phyloP scores from a whole-genome alignment of 2,329 filamentous ascomycete genomes.

The Botrytis pseudocinerea region DNA sequence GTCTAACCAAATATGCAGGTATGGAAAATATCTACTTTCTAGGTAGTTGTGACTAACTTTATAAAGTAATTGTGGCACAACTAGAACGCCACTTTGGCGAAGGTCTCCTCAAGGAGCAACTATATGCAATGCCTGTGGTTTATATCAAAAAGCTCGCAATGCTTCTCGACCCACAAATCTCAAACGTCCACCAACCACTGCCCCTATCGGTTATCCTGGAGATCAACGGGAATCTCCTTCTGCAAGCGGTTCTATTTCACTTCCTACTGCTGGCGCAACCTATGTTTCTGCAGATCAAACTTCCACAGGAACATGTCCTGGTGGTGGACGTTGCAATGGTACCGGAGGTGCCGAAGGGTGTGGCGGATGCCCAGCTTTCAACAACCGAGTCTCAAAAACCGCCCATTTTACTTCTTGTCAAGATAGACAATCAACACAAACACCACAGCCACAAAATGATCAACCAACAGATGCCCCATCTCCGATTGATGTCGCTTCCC shows the following conservation, averaged over 20 bases:
- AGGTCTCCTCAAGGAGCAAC: constrained; percentile 89
- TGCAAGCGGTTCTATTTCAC: constrained; percentile 40
- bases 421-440: constrained; percentile 31
- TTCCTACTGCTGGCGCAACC: constrained; percentile 54
- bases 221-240: constrained; percentile 37
- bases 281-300: constrained; percentile 78
- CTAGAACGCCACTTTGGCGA: constrained; percentile 90
- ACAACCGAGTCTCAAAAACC: constrained; percentile 91
- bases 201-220: constrained; percentile 33
- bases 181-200: constrained; percentile 67
- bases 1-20: constrained; percentile 72
- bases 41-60: constrained; percentile 26
- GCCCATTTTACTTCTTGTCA: constrained; percentile 64
- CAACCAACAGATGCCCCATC: constrained; percentile 40
- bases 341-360: constrained; percentile 94
- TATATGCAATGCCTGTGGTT: constrained; percentile 95
- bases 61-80: constrained; percentile 88
- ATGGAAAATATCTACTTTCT: constrained; percentile 38
- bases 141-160: constrained; percentile 93
- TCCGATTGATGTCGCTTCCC: constrained; percentile 52
- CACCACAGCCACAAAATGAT: constrained; percentile 35
- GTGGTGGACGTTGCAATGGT: constrained; percentile 91
- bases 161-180: constrained; percentile 86
- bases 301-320: constrained; percentile 85
- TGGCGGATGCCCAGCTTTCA: constrained; percentile 93